phyloP scores from a whole-genome alignment of 2,329 filamentous ascomycete species.

The Diaporthe aspalathi region DNA sequence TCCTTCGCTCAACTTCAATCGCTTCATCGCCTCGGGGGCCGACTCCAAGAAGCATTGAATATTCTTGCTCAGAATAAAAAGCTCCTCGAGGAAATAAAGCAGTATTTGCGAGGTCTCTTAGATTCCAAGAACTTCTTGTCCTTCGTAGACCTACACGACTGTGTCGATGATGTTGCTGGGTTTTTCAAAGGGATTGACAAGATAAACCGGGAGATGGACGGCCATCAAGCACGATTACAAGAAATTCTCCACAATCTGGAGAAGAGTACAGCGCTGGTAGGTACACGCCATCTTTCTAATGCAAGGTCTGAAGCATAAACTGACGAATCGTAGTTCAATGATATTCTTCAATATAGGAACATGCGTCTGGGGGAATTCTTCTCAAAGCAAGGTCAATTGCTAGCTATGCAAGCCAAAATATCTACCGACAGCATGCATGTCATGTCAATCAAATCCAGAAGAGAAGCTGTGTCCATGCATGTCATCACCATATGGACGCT shows the following conservation, averaged over 20 bases:
- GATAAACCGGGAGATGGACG: not conserved
- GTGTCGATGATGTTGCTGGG: not conserved
- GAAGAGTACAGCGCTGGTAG: not conserved
- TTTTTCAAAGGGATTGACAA: not conserved
- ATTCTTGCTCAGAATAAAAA: not conserved
- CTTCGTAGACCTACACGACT: not conserved
- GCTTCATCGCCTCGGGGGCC: not conserved
- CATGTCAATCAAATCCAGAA: constrained; percentile 63
- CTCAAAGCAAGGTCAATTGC: not conserved
- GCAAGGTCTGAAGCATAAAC: too few relatives aligned
- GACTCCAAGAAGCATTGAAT: not conserved
- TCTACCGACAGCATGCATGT: constrained; percentile 52
- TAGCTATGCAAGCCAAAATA: not conserved
- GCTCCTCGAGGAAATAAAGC: not conserved
- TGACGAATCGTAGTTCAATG: not conserved
- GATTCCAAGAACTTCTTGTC: not conserved
- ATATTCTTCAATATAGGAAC: not conserved
- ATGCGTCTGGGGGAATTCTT: not conserved
- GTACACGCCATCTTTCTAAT: not conserved
- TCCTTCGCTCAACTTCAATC: not conserved
- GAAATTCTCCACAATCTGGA: not conserved
- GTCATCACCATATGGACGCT: constrained; percentile 47
- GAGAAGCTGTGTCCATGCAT: constrained; percentile 50
- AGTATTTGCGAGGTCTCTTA: not conserved
- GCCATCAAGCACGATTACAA: not conserved